Conservation (phyloP, 768 basidiomycete genomes). For the Leccinum boreale region DNA sequence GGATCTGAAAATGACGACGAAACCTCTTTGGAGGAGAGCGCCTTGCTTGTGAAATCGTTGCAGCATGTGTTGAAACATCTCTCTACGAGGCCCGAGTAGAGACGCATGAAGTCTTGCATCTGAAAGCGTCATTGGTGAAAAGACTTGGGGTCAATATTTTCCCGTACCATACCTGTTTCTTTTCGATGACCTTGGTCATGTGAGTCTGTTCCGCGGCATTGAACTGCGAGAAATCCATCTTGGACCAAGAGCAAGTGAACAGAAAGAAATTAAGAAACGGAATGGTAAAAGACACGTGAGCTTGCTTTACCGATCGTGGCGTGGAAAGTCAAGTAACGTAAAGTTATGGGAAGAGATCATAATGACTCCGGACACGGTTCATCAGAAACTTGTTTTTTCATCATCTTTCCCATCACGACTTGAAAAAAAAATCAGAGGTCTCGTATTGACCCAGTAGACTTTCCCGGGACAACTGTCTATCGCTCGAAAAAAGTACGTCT, state of each 20-base stretch:
- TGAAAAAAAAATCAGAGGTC: neutral
- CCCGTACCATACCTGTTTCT: constrained; percentile 79
- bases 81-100: constrained; percentile 94
- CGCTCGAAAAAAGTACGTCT: constrained; percentile 18
- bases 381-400: neutral
- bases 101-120: constrained; percentile 98
- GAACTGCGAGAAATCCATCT: constrained; percentile 91
- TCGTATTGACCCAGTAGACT: constrained; percentile 11
- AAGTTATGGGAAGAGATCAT: neutral
- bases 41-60: constrained; percentile 96
- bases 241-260: constrained; percentile 5
- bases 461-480: neutral
- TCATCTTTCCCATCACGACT: neutral
- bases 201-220: constrained; percentile 93
- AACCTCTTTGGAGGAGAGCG: constrained; percentile 91
- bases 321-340: neutral
- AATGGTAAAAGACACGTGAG: constrained; percentile 6
- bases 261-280: neutral
- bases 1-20: constrained; percentile 2
- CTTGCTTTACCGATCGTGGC: constrained; percentile 8
- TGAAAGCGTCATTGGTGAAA: constrained; percentile 28
- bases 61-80: constrained; percentile 94
- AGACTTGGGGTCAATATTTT: neutral
- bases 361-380: neutral
- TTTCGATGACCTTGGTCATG: constrained; percentile 92